Percentiles rank a stretch among this genome's conserved stretches.
These are phyloP conservation scores for Rhizophagus clarus DNA, from an alignment of 192 early-diverging fungal species.

Conservation along the genomic window DNA sequence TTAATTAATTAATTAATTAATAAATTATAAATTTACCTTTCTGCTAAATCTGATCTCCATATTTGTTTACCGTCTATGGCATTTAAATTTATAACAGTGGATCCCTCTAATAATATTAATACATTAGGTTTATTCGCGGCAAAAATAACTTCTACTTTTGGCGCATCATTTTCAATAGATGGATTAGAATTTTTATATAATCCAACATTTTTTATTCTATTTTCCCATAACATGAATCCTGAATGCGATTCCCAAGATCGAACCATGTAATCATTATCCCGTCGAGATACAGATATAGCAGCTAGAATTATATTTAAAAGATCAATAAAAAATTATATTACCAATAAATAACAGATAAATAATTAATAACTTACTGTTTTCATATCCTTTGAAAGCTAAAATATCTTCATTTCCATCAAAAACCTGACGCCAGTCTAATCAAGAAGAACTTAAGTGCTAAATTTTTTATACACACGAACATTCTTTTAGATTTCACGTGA, in stretches of 20 bases:
- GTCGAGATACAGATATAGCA: slow-evolving; percentile 37
- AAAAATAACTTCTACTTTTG: slow-evolving; percentile 11
- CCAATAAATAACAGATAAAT: slow-evolving; percentile 31
- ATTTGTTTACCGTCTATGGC: background rate
- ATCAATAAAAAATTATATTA: background rate
- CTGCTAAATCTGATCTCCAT: slow-evolving; percentile 7
- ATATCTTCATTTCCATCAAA: slow-evolving; percentile 63
- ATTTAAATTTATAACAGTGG: slow-evolving; percentile 2
- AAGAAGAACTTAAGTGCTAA: background rate
- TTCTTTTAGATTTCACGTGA: too few relatives aligned
- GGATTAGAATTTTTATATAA: background rate
- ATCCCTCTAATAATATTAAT: background rate
- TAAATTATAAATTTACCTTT: background rate
- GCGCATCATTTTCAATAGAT: background rate
- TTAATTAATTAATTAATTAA: too few relatives aligned
- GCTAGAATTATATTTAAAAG: background rate
- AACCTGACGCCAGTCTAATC: slow-evolving; percentile 75
- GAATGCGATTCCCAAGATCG: slow-evolving; percentile 41
- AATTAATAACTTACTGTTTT: slow-evolving; percentile 53
- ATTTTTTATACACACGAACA: slow-evolving; percentile 1
- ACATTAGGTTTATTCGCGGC: background rate
- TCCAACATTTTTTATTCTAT: background rate
- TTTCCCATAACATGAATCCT: slow-evolving; percentile 42
- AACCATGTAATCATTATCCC: slow-evolving; percentile 26
- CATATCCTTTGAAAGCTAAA: slow-evolving; percentile 45